Percentiles rank a stretch among this genome's conserved stretches.
These are phyloP conservation scores for Linaria vulgaris DNA, from an alignment of 257 asterid genomes.

Conservation along the genomic window DNA sequence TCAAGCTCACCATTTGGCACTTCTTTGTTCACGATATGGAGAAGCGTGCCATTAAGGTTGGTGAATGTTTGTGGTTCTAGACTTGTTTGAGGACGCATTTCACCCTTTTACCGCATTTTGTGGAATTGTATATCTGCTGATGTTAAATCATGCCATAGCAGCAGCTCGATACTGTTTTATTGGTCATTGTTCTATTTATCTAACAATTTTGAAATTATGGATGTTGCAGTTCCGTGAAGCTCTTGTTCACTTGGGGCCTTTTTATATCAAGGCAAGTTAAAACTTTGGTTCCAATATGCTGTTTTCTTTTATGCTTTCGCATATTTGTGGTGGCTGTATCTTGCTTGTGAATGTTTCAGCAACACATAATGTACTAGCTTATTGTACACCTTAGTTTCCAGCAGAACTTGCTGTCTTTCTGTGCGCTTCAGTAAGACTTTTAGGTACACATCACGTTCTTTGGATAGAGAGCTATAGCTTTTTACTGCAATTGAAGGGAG, in stretches of 20 bases:
- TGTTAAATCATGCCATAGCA: constrained; percentile 5
- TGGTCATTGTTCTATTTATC: constrained; percentile 15
- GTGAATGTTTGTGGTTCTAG: constrained; percentile 10
- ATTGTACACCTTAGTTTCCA: constrained; percentile 3
- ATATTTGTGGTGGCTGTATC: not conserved
- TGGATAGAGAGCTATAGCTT: too few species aligned
- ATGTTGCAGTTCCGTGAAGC: constrained; percentile 88
- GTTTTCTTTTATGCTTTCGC: constrained; percentile 3
- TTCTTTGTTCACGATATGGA: constrained; percentile 71
- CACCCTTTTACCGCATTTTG: not conserved
- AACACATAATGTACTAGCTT: not conserved
- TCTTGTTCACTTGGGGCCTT: constrained; percentile 91
- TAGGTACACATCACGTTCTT: too few species aligned
- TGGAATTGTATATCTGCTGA: not conserved
- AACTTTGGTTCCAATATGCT: constrained; percentile 20
- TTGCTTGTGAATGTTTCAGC: not conserved
- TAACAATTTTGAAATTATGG: constrained; percentile 27
- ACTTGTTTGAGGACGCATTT: not conserved
- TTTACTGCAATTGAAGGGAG: not conserved
- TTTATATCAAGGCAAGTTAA: constrained; percentile 87
- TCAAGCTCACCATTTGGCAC: constrained; percentile 77
- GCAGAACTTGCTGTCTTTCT: not conserved
- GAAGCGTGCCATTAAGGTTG: constrained; percentile 78
- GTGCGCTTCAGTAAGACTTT: not conserved
- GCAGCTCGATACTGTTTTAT: constrained; percentile 6